Percentiles rank a stretch among this genome's conserved stretches.
These are phyloP conservation scores for Podaxis rugospora DNA, from an alignment of 768 basidiomycete species.

Conservation along the genomic window DNA sequence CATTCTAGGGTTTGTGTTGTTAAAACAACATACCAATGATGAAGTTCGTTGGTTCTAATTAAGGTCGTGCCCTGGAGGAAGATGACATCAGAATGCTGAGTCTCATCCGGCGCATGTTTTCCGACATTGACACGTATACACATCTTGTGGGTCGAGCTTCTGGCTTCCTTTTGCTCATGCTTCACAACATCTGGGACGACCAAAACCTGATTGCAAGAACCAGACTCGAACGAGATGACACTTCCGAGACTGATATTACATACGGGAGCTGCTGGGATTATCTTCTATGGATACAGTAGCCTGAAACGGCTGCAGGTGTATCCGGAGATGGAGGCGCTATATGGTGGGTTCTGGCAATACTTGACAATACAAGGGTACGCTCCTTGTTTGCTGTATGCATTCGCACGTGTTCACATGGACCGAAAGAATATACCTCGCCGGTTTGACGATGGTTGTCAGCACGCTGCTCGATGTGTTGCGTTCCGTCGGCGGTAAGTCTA, in stretches of 20 bases:
- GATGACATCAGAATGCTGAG: constrained; percentile 8
- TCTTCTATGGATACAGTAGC: constrained; percentile 32
- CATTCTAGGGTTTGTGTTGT: too few species aligned
- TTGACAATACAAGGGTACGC: constrained; percentile 75
- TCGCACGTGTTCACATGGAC: background rate
- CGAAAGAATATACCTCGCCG: constrained; percentile 32
- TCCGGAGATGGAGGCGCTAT: constrained; percentile 35
- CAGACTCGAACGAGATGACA: background rate
- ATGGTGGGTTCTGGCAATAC: constrained; percentile 67
- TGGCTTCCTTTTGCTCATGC: background rate
- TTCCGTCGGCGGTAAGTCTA: constrained; percentile 21
- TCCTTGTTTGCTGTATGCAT: background rate
- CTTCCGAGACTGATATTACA: constrained; percentile 21
- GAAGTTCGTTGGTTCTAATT: background rate
- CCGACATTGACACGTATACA: background rate
- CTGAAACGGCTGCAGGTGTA: constrained; percentile 23
- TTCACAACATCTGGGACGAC: background rate
- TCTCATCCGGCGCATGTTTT: background rate
- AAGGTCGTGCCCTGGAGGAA: background rate
- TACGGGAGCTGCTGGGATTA: constrained; percentile 24
- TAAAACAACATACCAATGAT: background rate
- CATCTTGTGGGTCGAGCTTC: background rate
- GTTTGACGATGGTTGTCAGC: constrained; percentile 31
- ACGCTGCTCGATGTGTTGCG: constrained; percentile 30
- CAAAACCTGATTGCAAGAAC: background rate